phyloP scores from a whole-genome alignment of 208 protist genomes.

The Acanthamoeba lenticulata region DNA sequence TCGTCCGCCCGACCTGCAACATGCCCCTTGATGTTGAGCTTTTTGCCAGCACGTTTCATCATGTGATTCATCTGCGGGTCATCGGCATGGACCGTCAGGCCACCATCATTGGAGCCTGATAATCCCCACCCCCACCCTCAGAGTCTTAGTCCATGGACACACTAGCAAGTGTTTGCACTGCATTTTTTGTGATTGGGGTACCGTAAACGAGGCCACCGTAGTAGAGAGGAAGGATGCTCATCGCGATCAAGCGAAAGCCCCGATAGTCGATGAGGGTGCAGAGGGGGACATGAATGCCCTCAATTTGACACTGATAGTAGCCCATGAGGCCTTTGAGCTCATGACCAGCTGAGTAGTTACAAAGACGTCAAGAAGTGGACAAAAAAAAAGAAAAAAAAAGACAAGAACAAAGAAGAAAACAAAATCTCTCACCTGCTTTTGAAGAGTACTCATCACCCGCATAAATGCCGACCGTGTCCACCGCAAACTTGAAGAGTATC shows the following conservation, averaged over 20 bases:
- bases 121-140: too few relatives aligned
- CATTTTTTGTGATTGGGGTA: background rate
- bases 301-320: background rate
- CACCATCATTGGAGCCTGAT: conserved; percentile 19
- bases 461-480: conserved; percentile 22
- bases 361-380: background rate
- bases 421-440: background rate
- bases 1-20: background rate
- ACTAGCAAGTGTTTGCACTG: too few relatives aligned
- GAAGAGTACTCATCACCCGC: background rate
- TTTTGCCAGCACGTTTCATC: conserved; percentile 26
- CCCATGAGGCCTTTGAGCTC: conserved; percentile 33
- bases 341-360: background rate
- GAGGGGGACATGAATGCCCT: conserved; percentile 69
- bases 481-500: conserved; percentile 61
- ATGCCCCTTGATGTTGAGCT: conserved; percentile 42
- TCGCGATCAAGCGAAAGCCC: conserved; percentile 78
- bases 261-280: conserved; percentile 77
- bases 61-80: conserved; percentile 20
- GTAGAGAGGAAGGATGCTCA: conserved; percentile 73
- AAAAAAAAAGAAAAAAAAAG: background rate
- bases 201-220: conserved; percentile 9
- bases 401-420: background rate
- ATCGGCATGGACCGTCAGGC: background rate
- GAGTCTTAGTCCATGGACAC: too few relatives aligned